These are phyloP conservation scores for Aspergillus pseudoterreus DNA, from an alignment of 2,329 filamentous ascomycete species.

Conservation along the genomic window DNA sequence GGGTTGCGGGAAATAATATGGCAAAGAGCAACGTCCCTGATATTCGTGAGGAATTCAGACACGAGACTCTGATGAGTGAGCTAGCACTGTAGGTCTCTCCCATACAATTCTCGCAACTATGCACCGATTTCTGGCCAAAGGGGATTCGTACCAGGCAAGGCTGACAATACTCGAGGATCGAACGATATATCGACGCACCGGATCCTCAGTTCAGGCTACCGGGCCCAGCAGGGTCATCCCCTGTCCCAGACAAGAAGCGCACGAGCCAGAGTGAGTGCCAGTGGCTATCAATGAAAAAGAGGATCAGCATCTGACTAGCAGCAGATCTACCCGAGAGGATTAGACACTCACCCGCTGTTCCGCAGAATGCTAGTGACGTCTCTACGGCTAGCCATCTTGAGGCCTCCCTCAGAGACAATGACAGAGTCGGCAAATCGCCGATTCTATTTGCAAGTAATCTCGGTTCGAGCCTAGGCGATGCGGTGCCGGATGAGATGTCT, in stretches of 20 bases:
- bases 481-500: not conserved
- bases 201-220: not conserved
- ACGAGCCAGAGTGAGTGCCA: too few species aligned
- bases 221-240: not conserved
- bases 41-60: constrained; percentile 81
- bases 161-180: not conserved
- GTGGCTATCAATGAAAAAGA: too few species aligned
- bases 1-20: constrained; percentile 83
- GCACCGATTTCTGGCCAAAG: not conserved
- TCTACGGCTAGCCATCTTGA: not conserved
- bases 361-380: not conserved
- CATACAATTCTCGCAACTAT: not conserved
- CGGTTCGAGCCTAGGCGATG: not conserved
- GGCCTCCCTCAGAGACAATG: not conserved
- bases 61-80: constrained; percentile 82
- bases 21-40: constrained; percentile 96
- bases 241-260: too few species aligned
- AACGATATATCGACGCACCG: not conserved
- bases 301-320: too few species aligned
- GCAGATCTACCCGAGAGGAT: too few species aligned
- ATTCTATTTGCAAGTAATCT: not conserved
- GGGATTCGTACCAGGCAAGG: not conserved
- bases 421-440: not conserved
- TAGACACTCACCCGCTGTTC: too few species aligned
- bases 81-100: constrained; percentile 64